Evolutionary conservation across 768 basidiomycete genomes (phyloP).

Genomic region (Cystobasidium onofrii): DNA sequence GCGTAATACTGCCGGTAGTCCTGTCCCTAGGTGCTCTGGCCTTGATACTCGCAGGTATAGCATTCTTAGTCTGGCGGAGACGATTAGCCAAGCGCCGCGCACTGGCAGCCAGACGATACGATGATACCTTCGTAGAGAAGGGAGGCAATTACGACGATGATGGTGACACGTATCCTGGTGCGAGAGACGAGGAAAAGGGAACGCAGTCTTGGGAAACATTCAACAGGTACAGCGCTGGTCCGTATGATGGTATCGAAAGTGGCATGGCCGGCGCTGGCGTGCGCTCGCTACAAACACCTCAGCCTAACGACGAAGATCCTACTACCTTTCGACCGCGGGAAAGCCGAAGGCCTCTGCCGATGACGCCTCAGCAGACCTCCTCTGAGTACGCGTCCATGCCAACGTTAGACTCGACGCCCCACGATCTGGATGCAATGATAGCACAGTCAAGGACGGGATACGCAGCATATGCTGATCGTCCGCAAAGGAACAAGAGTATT

Average conservation of each 20-base stretch:
- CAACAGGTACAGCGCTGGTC: neutral
- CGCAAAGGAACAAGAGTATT: neutral
- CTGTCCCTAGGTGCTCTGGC: conserved; percentile 26
- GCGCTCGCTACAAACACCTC: neutral
- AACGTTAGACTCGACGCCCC: neutral
- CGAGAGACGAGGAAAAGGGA: neutral
- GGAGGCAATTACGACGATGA: neutral
- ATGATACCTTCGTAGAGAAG: conserved; percentile 6
- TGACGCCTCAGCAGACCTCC: neutral
- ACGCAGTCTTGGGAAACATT: neutral
- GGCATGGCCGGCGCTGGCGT: conserved; percentile 19
- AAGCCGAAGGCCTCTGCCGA: conserved; percentile 19
- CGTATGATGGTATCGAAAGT: conserved; percentile 11
- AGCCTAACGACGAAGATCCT: neutral
- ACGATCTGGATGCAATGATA: conserved; percentile 28
- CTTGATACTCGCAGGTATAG: neutral
- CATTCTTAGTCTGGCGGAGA: conserved; percentile 16
- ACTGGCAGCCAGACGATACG: neutral
- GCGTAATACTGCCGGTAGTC: conserved; percentile 18
- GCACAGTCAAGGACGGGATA: conserved; percentile 26
- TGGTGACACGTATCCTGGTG: neutral
- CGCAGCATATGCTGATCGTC: neutral
- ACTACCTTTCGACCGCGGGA: neutral
- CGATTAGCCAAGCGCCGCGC: neutral
- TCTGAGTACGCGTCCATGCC: neutral